Percentiles rank a stretch among this genome's conserved stretches.
Conservation (phyloP, 1,284 basidiomycete genomes). For the Ustilago esculenta region DNA sequence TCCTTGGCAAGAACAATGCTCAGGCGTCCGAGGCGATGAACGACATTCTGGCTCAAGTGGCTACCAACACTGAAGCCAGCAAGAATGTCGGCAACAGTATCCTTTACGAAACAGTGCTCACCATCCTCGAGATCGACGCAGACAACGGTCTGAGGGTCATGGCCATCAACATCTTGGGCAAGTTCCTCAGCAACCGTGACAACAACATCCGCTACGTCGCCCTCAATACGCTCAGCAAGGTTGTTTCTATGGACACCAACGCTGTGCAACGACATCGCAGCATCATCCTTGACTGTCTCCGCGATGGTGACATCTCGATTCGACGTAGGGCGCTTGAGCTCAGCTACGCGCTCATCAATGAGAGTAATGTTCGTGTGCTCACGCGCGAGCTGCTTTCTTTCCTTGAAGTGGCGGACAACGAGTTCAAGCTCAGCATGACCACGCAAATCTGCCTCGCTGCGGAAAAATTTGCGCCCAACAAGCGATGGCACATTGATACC, state of each 20-base stretch:
- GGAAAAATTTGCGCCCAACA: slow-evolving; percentile 95
- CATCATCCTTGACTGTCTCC: slow-evolving; percentile 96
- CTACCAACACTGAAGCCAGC: slow-evolving; percentile 95
- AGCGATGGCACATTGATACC: slow-evolving; percentile 99
- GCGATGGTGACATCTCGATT: slow-evolving; percentile 98
- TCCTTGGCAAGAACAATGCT: slow-evolving; percentile 85
- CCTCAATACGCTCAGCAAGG: slow-evolving; percentile 97
- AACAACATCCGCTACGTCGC: slow-evolving; percentile 99
- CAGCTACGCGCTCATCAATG: slow-evolving; percentile 96
- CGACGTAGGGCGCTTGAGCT: slow-evolving; percentile 94
- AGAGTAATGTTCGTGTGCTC: slow-evolving; percentile 89
- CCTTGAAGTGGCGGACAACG: slow-evolving; percentile 97
- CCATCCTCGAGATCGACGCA: slow-evolving; percentile 97
- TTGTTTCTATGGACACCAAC: slow-evolving; percentile 96
- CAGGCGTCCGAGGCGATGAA: slow-evolving; percentile 95
- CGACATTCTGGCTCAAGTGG: slow-evolving; percentile 97
- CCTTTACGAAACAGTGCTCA: slow-evolving; percentile 95
- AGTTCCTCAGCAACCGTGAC: slow-evolving; percentile 96
- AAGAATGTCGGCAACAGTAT: slow-evolving; percentile 99
- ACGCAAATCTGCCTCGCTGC: slow-evolving; percentile 96
- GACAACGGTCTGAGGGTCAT: slow-evolving; percentile 95
- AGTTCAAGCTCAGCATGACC: slow-evolving; percentile 97
- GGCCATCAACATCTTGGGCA: slow-evolving; percentile 99
- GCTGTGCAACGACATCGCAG: slow-evolving; percentile 98
- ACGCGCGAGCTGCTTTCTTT: slow-evolving; percentile 93